These are phyloP conservation scores for Arctium minus DNA, from an alignment of 129 eudicot genomes.

Conservation along the genomic window DNA sequence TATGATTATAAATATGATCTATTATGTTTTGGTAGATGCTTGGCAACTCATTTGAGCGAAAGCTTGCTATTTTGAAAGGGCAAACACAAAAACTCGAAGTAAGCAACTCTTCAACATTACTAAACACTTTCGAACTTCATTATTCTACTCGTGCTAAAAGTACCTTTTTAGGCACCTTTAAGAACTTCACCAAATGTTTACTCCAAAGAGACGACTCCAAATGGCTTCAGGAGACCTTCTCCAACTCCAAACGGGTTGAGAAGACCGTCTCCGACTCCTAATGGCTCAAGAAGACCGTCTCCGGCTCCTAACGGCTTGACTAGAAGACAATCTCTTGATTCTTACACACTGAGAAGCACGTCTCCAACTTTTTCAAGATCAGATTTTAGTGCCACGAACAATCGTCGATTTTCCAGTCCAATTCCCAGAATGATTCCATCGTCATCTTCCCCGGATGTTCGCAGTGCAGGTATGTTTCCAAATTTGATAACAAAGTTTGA, in stretches of 20 bases:
- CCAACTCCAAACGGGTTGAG: conserved; percentile 29
- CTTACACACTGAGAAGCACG: conserved; percentile 11
- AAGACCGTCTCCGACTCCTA: conserved; percentile 32
- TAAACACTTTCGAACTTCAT: background rate
- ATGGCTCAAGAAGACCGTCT: conserved; percentile 30
- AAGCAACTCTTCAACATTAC: conserved; percentile 20
- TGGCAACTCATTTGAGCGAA: conserved; percentile 85
- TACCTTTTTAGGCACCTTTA: conserved; percentile 30
- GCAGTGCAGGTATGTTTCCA: conserved; percentile 19
- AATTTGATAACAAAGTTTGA: background rate
- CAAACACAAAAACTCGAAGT: conserved; percentile 49
- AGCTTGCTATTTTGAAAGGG: conserved; percentile 67
- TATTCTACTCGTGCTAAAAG: background rate
- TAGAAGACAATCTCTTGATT: conserved; percentile 35
- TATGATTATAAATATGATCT: background rate
- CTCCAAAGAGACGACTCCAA: conserved; percentile 34
- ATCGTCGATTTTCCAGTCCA: conserved; percentile 45
- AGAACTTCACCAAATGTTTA: conserved; percentile 33
- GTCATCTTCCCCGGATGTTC: conserved; percentile 34
- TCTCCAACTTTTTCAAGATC: conserved; percentile 22
- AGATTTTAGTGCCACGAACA: conserved; percentile 3
- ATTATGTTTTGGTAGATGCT: conserved; percentile 54
- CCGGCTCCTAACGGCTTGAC: conserved; percentile 31
- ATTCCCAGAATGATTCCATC: conserved; percentile 27
- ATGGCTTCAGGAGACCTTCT: conserved; percentile 31